Conservation (phyloP, 495 filamentous ascomycete species). For the Glarea lozoyensis region DNA sequence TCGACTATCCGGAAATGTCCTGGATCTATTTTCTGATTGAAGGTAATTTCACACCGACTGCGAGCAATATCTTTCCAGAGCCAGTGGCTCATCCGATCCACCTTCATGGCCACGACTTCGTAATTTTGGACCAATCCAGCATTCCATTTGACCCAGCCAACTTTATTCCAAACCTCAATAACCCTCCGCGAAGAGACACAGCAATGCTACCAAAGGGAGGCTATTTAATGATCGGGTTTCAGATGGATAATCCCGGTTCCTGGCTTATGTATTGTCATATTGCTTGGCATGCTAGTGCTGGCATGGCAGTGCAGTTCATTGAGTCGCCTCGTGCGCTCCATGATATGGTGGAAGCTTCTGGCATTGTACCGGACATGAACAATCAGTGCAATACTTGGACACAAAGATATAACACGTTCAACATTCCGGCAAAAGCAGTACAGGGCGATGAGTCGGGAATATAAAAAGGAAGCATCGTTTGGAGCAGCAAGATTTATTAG, state of each 20-base stretch:
- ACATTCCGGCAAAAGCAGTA: no score
- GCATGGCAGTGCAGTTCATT: slow-evolving; percentile 48
- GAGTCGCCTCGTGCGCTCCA: no score
- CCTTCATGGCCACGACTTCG: slow-evolving; percentile 52
- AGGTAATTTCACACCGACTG: slow-evolving; percentile 44
- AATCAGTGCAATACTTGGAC: no score
- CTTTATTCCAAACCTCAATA: slow-evolving; percentile 26
- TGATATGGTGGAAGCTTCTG: no score
- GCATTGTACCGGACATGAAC: no score
- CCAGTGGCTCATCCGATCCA: slow-evolving; percentile 51
- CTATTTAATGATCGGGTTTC: slow-evolving; percentile 39
- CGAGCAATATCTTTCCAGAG: slow-evolving; percentile 16
- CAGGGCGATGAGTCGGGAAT: no score
- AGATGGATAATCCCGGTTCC: slow-evolving; percentile 33
- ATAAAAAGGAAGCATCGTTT: no score
- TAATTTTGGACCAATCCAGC: slow-evolving; percentile 34
- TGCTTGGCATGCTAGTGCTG: slow-evolving; percentile 45
- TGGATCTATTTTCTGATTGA: not conserved
- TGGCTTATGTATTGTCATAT: slow-evolving; percentile 47
- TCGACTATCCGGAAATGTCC: not conserved
- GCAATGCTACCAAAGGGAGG: slow-evolving; percentile 39
- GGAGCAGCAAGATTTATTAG: no score
- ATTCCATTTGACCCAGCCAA: slow-evolving; percentile 13
- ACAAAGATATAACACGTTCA: no score
- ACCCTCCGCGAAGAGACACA: slow-evolving; percentile 46